Percentiles rank a stretch among this genome's conserved stretches.
These are phyloP conservation scores for Haplosporangium sp. DNA, from an alignment of 371 early-diverging fungal species.

Conservation along the genomic window DNA sequence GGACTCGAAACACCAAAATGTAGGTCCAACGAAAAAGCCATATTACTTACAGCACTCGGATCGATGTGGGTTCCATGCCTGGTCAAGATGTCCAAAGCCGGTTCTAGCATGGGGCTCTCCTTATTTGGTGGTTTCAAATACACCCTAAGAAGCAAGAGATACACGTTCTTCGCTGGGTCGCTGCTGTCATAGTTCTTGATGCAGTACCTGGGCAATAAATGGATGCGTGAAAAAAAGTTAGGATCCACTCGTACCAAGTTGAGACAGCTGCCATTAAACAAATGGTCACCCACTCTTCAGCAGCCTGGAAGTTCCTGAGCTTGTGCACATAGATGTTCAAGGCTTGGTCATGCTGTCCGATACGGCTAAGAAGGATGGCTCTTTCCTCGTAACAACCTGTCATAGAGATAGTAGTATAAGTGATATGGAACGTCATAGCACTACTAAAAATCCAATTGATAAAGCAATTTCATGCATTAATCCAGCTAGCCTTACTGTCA, in stretches of 20 bases:
- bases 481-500: constrained; percentile 60
- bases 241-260: background rate
- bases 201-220: constrained; percentile 69
- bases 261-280: background rate
- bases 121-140: constrained; percentile 67
- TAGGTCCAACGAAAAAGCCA: no score
- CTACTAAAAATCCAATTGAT: background rate
- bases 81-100: constrained; percentile 70
- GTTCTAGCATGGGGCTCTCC: constrained; percentile 67
- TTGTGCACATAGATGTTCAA: constrained; percentile 84
- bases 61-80: constrained; percentile 80
- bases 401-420: background rate
- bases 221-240: background rate
- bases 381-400: constrained; percentile 83
- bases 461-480: no score
- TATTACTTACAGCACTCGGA: constrained; percentile 59
- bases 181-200: constrained; percentile 71
- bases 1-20: no score
- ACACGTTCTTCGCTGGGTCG: constrained; percentile 69
- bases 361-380: constrained; percentile 82
- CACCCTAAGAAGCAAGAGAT: constrained; percentile 71
- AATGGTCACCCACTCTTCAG: constrained; percentile 72
- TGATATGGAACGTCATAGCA: background rate
- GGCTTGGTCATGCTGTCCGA: constrained; percentile 90
- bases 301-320: constrained; percentile 76